phyloP scores from a whole-genome alignment of 768 basidiomycete species.

The Lentinula detonsa region DNA sequence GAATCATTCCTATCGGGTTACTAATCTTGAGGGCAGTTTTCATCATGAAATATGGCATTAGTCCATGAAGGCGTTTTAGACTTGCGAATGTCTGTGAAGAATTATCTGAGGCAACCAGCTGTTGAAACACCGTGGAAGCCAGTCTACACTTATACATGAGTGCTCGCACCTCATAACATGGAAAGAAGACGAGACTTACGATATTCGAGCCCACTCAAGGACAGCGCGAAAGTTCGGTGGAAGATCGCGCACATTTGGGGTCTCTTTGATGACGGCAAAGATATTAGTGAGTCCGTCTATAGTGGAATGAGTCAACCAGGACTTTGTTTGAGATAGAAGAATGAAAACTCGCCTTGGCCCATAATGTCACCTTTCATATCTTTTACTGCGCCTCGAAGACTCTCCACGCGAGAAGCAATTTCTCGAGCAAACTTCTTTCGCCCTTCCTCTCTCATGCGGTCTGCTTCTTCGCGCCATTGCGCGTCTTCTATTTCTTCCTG shows the following conservation, averaged over 20 bases:
- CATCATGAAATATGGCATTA: slow-evolving; percentile 98
- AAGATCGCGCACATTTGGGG: slow-evolving; percentile 67
- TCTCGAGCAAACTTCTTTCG: slow-evolving; percentile 80
- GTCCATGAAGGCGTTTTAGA: slow-evolving; percentile 87
- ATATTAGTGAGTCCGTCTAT: slow-evolving; percentile 84
- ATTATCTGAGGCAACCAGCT: slow-evolving; percentile 88
- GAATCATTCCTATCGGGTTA: slow-evolving; percentile 95
- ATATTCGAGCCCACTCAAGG: slow-evolving; percentile 94
- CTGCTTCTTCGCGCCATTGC: slow-evolving; percentile 78
- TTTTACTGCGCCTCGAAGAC: slow-evolving; percentile 74
- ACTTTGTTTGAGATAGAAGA: slow-evolving; percentile 6
- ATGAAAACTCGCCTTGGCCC: slow-evolving; percentile 52
- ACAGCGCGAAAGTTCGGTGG: slow-evolving; percentile 86
- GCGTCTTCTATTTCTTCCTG: slow-evolving; percentile 77
- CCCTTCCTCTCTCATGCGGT: slow-evolving; percentile 82
- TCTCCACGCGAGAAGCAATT: slow-evolving; percentile 82
- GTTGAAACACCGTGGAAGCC: slow-evolving; percentile 95
- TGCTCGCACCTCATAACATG: not conserved
- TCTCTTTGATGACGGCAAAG: slow-evolving; percentile 85
- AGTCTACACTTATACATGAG: slow-evolving; percentile 41
- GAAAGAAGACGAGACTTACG: slow-evolving; percentile 48
- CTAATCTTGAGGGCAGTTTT: slow-evolving; percentile 88
- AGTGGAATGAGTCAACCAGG: not conserved
- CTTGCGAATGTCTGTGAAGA: slow-evolving; percentile 84
- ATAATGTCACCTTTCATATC: slow-evolving; percentile 94